Conservation (phyloP, 305 asterid genomes). For the Ajuga reptans region DNA sequence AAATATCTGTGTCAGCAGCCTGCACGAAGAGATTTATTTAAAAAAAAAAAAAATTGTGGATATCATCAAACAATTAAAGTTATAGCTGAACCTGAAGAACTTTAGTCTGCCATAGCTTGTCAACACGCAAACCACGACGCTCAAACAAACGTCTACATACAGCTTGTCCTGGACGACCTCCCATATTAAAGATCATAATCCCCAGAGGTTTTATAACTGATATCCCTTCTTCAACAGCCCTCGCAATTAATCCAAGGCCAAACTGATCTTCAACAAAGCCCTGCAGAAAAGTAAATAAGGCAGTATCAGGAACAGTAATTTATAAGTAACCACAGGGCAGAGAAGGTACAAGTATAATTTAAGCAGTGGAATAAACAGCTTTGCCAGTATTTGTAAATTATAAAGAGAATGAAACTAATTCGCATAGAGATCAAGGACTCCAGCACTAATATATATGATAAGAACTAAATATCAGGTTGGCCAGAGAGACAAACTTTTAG, state of each 20-base stretch:
- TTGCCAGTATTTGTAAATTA: constrained; percentile 3
- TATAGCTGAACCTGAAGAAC: constrained; percentile 70
- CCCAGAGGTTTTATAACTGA: constrained; percentile 93
- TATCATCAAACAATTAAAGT: constrained; percentile 13
- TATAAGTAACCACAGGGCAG: constrained; percentile 15
- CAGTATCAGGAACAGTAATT: constrained; percentile 1
- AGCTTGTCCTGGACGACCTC: constrained; percentile 98
- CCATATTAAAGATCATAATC: constrained; percentile 97
- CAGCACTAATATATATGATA: constrained; percentile 11
- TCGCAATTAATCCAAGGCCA: constrained; percentile 93
- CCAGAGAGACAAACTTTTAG: not conserved
- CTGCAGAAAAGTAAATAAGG: constrained; percentile 26
- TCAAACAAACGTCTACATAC: constrained; percentile 95
- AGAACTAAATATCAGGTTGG: not conserved
- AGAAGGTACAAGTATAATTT: not conserved
- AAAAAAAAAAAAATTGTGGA: not conserved
- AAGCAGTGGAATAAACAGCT: constrained; percentile 16
- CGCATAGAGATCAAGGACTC: not conserved
- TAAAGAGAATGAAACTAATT: constrained; percentile 11
- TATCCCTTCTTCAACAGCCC: constrained; percentile 99
- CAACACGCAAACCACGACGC: constrained; percentile 84
- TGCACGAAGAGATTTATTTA: constrained; percentile 34
- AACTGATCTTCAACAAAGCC: constrained; percentile 99
- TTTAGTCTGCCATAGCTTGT: constrained; percentile 98
- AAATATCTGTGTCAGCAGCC: constrained; percentile 98